These are phyloP conservation scores for Boletus reticulatus DNA, from an alignment of 768 basidiomycete species.

Conservation along the genomic window DNA sequence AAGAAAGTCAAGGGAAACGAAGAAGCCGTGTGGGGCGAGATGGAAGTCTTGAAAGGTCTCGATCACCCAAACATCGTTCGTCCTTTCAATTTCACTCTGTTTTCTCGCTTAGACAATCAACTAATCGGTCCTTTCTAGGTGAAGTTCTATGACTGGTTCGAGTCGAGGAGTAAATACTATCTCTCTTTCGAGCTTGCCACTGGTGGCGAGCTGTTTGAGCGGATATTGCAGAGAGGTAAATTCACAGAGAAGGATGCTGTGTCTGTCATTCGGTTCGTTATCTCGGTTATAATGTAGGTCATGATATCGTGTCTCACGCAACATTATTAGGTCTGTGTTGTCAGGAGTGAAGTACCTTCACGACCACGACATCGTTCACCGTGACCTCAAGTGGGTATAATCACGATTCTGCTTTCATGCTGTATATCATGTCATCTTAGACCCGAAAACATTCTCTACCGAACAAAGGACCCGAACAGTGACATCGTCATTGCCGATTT, in stretches of 20 bases:
- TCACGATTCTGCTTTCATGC: not conserved
- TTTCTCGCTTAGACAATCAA: not conserved
- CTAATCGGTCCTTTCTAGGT: slow-evolving; percentile 49
- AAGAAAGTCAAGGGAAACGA: slow-evolving; percentile 95
- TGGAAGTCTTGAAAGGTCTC: slow-evolving; percentile 87
- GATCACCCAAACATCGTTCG: slow-evolving; percentile 90
- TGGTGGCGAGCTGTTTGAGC: slow-evolving; percentile 93
- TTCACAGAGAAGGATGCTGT: slow-evolving; percentile 94
- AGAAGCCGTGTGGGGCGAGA: slow-evolving; percentile 85
- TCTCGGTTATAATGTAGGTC: not conserved
- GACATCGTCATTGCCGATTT: slow-evolving; percentile 96
- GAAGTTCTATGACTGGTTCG: slow-evolving; percentile 97
- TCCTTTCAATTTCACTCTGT: slow-evolving; percentile 1
- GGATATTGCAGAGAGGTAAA: slow-evolving; percentile 80
- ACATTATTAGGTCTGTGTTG: slow-evolving; percentile 62
- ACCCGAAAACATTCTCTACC: slow-evolving; percentile 95
- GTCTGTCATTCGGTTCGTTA: slow-evolving; percentile 61
- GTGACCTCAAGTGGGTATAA: slow-evolving; percentile 80
- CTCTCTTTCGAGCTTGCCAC: slow-evolving; percentile 92
- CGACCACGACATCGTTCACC: slow-evolving; percentile 89
- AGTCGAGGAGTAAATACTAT: slow-evolving; percentile 91
- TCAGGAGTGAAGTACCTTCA: slow-evolving; percentile 88
- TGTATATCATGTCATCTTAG: slow-evolving; percentile 34
- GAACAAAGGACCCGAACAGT: slow-evolving; percentile 71
- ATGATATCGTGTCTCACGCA: not conserved